A percentile compares a stretch with the other conserved stretches of the same genome.
These are phyloP conservation scores for Amphichorda felina DNA, from an alignment of 2,329 filamentous ascomycete species.

Conservation along the genomic window DNA sequence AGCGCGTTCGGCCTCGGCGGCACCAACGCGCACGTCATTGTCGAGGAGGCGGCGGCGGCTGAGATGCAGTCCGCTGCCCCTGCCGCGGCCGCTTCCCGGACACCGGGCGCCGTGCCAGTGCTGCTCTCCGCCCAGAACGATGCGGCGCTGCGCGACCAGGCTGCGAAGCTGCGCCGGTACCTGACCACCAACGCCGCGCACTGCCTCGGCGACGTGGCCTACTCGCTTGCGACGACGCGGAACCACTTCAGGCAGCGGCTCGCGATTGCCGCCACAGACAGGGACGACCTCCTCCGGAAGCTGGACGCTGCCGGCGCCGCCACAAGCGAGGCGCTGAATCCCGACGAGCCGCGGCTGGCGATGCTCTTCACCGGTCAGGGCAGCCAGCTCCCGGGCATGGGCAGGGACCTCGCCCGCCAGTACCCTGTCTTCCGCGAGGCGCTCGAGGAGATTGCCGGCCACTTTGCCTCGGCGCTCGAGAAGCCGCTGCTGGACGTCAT, in stretches of 20 bases:
- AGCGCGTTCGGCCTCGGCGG: constrained; percentile 28
- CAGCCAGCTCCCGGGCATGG: constrained; percentile 17
- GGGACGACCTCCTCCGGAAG: constrained; percentile 2
- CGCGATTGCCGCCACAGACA: constrained; percentile 3
- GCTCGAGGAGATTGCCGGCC: constrained; percentile 8
- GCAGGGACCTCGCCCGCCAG: constrained; percentile 11
- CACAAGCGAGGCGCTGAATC: not conserved
- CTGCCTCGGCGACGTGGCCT: constrained; percentile 6
- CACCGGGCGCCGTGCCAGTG: constrained; percentile 4
- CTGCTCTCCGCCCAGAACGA: constrained; percentile 6
- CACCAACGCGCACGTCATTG: constrained; percentile 27
- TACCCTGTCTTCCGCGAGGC: constrained; percentile 14
- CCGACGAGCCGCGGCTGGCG: constrained; percentile 8
- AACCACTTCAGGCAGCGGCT: not conserved
- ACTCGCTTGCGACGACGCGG: not conserved
- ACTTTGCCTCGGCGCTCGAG: constrained; percentile 11
- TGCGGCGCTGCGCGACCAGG: constrained; percentile 5
- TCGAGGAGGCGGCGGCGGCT: constrained; percentile 20
- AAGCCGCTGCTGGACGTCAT: constrained; percentile 13
- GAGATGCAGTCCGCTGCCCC: constrained; percentile 4
- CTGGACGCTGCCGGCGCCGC: not conserved
- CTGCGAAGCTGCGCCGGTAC: constrained; percentile 9
- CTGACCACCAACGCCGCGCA: constrained; percentile 16
- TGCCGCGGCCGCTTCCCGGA: constrained; percentile 3
- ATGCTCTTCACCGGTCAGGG: constrained; percentile 24